phyloP scores from a whole-genome alignment of 257 asterid species.

The Anisodus tanguticus region DNA sequence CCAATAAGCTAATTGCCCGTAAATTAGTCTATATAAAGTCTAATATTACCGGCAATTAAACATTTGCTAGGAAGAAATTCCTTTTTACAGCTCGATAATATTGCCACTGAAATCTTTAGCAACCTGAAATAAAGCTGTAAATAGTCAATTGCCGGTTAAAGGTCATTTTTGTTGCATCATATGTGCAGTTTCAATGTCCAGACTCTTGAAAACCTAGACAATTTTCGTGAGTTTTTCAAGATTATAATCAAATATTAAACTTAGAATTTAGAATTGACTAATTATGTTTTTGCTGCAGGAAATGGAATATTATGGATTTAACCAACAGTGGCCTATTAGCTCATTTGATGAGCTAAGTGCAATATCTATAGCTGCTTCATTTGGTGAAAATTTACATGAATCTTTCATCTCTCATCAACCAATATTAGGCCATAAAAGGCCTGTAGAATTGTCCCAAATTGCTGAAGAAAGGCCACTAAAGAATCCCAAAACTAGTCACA shows the following conservation, averaged over 20 bases:
- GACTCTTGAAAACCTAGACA: not conserved
- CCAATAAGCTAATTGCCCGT: too few relatives aligned
- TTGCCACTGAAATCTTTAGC: not conserved
- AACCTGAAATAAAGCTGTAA: not conserved
- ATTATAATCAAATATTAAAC: not conserved
- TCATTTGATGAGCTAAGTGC: constrained; percentile 54
- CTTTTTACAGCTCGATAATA: not conserved
- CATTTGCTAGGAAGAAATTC: too few relatives aligned
- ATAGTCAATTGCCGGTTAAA: not conserved
- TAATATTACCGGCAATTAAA: too few relatives aligned
- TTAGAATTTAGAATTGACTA: not conserved
- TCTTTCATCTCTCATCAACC: constrained; percentile 36
- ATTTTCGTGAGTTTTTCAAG: not conserved
- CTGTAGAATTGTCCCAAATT: constrained; percentile 36
- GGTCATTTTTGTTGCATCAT: not conserved
- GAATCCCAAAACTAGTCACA: constrained; percentile 47
- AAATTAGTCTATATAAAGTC: not conserved
- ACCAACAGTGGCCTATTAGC: constrained; percentile 60
- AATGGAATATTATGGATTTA: constrained; percentile 55
- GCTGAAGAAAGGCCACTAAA: constrained; percentile 50
- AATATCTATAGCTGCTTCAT: constrained; percentile 42
- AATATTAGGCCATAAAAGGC: constrained; percentile 43
- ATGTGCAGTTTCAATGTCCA: not conserved
- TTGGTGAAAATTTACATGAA: constrained; percentile 34
- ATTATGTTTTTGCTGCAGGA: constrained; percentile 45